Conservation (phyloP, 2,329 filamentous ascomycete species). For the Sporothrix dimorphospora region DNA sequence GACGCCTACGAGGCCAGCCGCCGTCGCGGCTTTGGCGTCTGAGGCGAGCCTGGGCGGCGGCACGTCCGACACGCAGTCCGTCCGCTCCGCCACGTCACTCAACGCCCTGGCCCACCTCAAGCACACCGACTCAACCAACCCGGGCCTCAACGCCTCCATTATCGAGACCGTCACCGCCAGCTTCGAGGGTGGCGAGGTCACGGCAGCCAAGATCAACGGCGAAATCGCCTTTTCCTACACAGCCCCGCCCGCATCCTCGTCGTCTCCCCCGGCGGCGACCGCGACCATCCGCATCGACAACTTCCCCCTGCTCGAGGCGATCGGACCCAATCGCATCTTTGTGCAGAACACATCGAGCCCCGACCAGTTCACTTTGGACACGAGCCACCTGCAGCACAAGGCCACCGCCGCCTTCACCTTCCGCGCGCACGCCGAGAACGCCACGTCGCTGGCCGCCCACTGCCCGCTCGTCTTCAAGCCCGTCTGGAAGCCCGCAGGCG, state of each 20-base stretch:
- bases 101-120: conserved; percentile 69
- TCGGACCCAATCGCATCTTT: conserved; percentile 92
- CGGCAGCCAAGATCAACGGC: conserved; percentile 74
- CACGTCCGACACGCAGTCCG: conserved; percentile 83
- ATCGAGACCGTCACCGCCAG: conserved; percentile 88
- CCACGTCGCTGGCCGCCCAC: conserved; percentile 52
- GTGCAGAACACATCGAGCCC: conserved; percentile 68
- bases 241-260: conserved; percentile 42
- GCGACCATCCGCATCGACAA: conserved; percentile 84
- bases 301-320: conserved; percentile 83
- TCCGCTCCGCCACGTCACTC: conserved; percentile 83
- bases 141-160: conserved; percentile 84
- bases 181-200: conserved; percentile 74
- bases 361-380: conserved; percentile 79
- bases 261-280: conserved; percentile 49
- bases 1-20: conserved; percentile 47
- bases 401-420: conserved; percentile 90
- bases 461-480: conserved; percentile 75
- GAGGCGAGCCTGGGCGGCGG: conserved; percentile 56
- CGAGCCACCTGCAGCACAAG: conserved; percentile 69
- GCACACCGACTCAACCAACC: conserved; percentile 79
- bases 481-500: conserved; percentile 80
- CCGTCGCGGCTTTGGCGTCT: conserved; percentile 61
- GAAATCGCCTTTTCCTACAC: conserved; percentile 87
- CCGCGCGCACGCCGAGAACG: conserved; percentile 73